Evolutionary conservation across 1,139 yeast genomes (phyloP), one percentile per base, ranked within the genome.

Genomic region (Diutina scorzettiae): DNA sequence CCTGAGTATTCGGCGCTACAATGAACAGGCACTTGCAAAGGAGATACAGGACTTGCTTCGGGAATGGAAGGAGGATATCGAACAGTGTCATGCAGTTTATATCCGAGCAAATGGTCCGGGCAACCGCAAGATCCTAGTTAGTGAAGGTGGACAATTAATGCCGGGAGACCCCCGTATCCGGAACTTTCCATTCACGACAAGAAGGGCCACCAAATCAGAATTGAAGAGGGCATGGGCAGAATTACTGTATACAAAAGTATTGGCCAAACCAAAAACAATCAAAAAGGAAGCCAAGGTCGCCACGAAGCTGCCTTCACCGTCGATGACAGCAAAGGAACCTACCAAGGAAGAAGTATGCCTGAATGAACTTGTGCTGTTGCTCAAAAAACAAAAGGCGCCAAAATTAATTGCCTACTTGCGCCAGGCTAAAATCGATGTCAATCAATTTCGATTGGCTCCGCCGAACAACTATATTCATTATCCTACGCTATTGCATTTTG

Each of bases 161-260:
- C 61, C 54, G 39, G 64, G 64, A 40, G 94, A 84, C 55, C 50
- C 62, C 2, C 68, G 95, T 48, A 59, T 87, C 3, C 73, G 73
- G 47, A 62, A 68, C 6, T 76, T 91, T 55, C 98, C 98, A 1
- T 86, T 91, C 59, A 81, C 96, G 0, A 91, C 98, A 0, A 76
- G 77, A 44, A 71, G 96, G 50, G 95, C 98, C 0, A 89, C 96
- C 0, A 71, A 83, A 0, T 64, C 77, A 2, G 98, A 89, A 56
- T 62, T 93, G 50, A 84, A 79, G 53, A 71, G 80, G 41, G 86
- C 94, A 0, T 91, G 98, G 97, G 70, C 76, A 23, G 80, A 81
- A 49, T 64, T 91, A 45, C 67, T 89, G 0, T 78, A 82, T 49
- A 62, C 83, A 48, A 63, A 67, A 37, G 56, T 76, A 1, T 62